Conservation (phyloP, 2,329 filamentous ascomycete species). For the Xylaria sp. region DNA sequence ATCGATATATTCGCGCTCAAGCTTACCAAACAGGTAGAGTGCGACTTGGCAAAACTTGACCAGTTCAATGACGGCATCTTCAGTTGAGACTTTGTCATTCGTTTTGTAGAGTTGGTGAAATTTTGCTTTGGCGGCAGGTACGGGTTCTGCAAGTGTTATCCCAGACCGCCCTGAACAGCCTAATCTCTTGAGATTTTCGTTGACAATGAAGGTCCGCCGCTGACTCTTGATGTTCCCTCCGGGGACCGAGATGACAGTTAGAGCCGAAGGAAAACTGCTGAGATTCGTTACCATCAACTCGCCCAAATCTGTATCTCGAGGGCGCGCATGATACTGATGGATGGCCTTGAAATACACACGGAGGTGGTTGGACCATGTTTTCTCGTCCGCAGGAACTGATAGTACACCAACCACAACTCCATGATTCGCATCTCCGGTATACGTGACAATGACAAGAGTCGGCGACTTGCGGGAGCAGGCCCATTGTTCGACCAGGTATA, state of each 20-base stretch:
- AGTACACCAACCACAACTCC: slow-evolving; percentile 82
- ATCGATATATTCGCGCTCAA: slow-evolving; percentile 90
- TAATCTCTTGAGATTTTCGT: slow-evolving; percentile 90
- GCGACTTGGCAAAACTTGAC: slow-evolving; percentile 93
- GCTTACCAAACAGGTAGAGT: slow-evolving; percentile 84
- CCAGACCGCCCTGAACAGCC: slow-evolving; percentile 92
- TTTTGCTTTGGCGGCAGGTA: slow-evolving; percentile 85
- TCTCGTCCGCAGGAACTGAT: slow-evolving; percentile 82
- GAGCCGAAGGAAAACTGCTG: slow-evolving; percentile 87
- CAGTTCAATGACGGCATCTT: slow-evolving; percentile 83
- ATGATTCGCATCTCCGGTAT: slow-evolving; percentile 86
- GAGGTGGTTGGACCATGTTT: slow-evolving; percentile 80
- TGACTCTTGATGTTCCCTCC: slow-evolving; percentile 85
- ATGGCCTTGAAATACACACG: slow-evolving; percentile 87
- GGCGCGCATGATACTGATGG: slow-evolving; percentile 83
- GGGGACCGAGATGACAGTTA: slow-evolving; percentile 91
- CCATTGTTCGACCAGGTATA: slow-evolving; percentile 98
- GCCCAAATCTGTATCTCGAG: slow-evolving; percentile 83
- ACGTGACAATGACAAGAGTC: slow-evolving; percentile 91
- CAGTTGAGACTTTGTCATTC: slow-evolving; percentile 81
- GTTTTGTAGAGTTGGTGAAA: slow-evolving; percentile 91
- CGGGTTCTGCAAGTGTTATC: slow-evolving; percentile 80
- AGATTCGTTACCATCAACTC: slow-evolving; percentile 94
- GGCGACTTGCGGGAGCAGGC: slow-evolving; percentile 90
- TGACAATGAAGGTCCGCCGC: slow-evolving; percentile 87